Evolutionary conservation across 495 filamentous ascomycete genomes (phyloP), one percentile per base, ranked within the genome.

Genomic region (Penicillium ochrochloron): DNA sequence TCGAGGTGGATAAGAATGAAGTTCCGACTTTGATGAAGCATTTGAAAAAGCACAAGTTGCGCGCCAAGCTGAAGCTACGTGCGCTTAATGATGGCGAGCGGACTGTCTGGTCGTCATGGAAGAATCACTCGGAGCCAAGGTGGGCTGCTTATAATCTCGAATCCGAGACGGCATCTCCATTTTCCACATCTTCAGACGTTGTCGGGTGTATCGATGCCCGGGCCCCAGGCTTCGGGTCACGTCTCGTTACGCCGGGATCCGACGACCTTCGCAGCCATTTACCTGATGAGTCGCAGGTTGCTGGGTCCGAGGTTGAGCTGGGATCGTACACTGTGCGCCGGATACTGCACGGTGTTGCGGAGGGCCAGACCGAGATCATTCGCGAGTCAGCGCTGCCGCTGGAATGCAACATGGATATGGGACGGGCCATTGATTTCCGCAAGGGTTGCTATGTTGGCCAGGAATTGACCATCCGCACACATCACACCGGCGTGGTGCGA

Each of bases 371-470:
- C 1, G 95, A 99, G 80, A 88, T 99, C 17, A 73, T 85, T 25
- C 73, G 79, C 52, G 90, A 88, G 48, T 75, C 81, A 3, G 88
- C 92, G 29, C 78, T 98, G 51, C 92, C 93, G 23, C 86, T 90
- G 66, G 93, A 97, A 73, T 87, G 80, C 62, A 95, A 97, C 73
- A 80, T 97, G 66, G 95, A 99, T 75, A 81, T 91, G 66, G 88
- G 89, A 83, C 82, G 84, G 19, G 96, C 84, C 4, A 85, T 98
- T 46, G 93, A 97, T 79, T 99, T 96, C 76, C 84, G 87, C 53
- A 99, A 99, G 78, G 95, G 95, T 2, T 99, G 95, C 76, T 99
- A 99, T 75, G 88, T 98, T 0, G 95, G 95, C 0, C 95, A 99
- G 78, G 95, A 99, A 74, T 82, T 98, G 57, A 98, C 96, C 9